Conservation (phyloP, 1,284 basidiomycete species). For the Trametes versicolor region DNA sequence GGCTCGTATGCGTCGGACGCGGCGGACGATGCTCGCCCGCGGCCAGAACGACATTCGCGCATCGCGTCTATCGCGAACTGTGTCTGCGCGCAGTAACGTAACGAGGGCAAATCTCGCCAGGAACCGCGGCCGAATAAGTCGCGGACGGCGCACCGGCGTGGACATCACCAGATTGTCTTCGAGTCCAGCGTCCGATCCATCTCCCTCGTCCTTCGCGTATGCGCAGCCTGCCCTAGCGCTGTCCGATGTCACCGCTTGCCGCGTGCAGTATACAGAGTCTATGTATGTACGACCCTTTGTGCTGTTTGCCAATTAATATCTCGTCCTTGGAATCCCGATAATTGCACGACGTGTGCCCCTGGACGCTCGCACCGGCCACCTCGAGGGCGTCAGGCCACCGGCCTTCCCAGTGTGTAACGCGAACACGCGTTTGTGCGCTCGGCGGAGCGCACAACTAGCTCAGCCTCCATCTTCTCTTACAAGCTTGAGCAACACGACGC, state of each 20-base stretch:
- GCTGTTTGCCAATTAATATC: neutral
- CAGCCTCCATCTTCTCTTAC: slow-evolving; percentile 21
- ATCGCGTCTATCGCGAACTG: neutral
- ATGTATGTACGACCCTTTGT: neutral
- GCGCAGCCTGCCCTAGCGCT: neutral
- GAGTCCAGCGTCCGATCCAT: slow-evolving; percentile 8
- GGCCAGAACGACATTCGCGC: neutral
- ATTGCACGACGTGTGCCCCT: neutral
- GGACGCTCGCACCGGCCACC: neutral
- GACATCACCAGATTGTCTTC: slow-evolving; percentile 19
- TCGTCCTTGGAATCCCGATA: neutral
- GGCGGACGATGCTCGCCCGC: neutral
- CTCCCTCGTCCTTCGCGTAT: neutral
- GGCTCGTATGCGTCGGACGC: neutral
- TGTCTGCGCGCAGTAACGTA: slow-evolving; percentile 24
- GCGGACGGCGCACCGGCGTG: slow-evolving; percentile 19
- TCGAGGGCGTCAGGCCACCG: slow-evolving; percentile 3
- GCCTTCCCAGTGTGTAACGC: slow-evolving; percentile 10
- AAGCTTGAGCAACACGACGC: slow-evolving; percentile 20
- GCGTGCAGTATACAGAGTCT: neutral
- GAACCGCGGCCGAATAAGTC: slow-evolving; percentile 19
- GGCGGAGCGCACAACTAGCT: slow-evolving; percentile 28
- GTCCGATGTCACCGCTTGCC: neutral
- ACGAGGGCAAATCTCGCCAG: slow-evolving; percentile 28
- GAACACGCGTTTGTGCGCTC: neutral